Base-by-base conservation (phyloP, 1,284 basidiomycete genomes). In the Caloboletus firmus region DNA sequence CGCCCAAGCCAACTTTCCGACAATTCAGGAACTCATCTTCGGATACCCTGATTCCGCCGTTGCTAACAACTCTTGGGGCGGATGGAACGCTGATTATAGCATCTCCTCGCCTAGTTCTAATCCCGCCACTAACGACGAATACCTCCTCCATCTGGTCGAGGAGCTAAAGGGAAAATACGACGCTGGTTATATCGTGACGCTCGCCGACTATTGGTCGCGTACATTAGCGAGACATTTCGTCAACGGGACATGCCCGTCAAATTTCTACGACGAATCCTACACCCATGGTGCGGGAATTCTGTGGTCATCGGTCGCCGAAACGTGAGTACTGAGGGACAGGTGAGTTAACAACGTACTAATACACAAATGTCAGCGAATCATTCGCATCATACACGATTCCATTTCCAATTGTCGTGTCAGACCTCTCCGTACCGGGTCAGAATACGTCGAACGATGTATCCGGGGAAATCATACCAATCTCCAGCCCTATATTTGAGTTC, bases 401-500 rank as follows among this genome's bases (percentile, higher is more conserved):
- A 1, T 72, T 79, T 45, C 77, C 76, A 0, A 71, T 78, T 32
- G 56, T 76, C 4, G 57, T 72, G 7, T 46, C 68, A 1, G 59
- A 74, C 47, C 56, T 68, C 22, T 40, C 39, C 22, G 65, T 62
- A n/a, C 54, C 63, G 5, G 58, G 60, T 52, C 64, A 70, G 44
- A 68, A 73, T 44, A 54, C 45, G 18, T 69, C 59, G 20, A 60
- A 62, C 15, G 52, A 51, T 3, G 43, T 69, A 7, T 3, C 55
- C 40, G 65, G 59, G 5, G 51, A 69, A 15, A 1, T 35, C 26
- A 62, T 71, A 28, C 72, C 78, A 0, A 56, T 76, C 7, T 73
- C 70, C 1, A 76, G 75, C 49, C 72, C 74, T 3, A 66, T 77
- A 15, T 72, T 76, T 28, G 79, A 80, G 56, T 72, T 78, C 60